phyloP scores from a whole-genome alignment of 352 stramenopile species.

The Globisporangium okanoganense region DNA sequence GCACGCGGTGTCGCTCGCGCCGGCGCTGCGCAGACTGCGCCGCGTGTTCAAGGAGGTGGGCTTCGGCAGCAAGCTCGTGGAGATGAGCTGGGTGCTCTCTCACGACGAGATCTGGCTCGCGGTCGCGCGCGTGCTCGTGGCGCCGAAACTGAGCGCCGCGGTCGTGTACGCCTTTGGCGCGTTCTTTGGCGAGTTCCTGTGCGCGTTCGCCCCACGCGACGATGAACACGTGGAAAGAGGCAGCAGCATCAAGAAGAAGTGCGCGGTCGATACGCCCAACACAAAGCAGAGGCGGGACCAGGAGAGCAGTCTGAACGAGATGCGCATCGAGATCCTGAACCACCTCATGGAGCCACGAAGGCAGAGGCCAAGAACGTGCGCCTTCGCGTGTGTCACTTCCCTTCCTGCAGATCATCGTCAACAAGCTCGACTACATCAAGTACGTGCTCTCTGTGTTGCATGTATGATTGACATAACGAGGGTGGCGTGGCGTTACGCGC shows the following conservation, averaged over 20 bases:
- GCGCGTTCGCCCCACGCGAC: constrained; percentile 12
- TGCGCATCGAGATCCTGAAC: constrained; percentile 44
- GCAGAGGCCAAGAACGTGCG: constrained; percentile 59
- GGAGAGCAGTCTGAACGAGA: constrained; percentile 26
- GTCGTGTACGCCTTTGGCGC: constrained; percentile 44
- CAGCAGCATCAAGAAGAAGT: constrained; percentile 20
- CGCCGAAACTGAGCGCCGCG: constrained; percentile 37
- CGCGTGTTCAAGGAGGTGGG: constrained; percentile 46
- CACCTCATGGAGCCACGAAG: constrained; percentile 44
- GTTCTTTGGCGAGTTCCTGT: constrained; percentile 51
- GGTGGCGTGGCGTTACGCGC: neutral
- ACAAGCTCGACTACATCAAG: constrained; percentile 48
- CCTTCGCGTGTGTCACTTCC: constrained; percentile 52
- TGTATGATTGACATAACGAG: no score
- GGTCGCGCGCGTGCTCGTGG: constrained; percentile 42
- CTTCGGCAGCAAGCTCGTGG: constrained; percentile 29
- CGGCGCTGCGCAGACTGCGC: constrained; percentile 45
- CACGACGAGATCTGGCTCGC: constrained; percentile 60
- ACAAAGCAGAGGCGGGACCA: constrained; percentile 8
- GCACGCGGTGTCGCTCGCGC: constrained; percentile 26
- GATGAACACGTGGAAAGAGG: neutral
- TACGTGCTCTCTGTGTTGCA: constrained; percentile 24
- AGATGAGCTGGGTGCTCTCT: constrained; percentile 59
- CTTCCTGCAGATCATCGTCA: constrained; percentile 62
- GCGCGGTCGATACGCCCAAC: constrained; percentile 12